A percentile compares a stretch with the other conserved stretches of the same genome.
phyloP scores from a whole-genome alignment of 768 basidiomycete species.

The Lentinula aciculospora region DNA sequence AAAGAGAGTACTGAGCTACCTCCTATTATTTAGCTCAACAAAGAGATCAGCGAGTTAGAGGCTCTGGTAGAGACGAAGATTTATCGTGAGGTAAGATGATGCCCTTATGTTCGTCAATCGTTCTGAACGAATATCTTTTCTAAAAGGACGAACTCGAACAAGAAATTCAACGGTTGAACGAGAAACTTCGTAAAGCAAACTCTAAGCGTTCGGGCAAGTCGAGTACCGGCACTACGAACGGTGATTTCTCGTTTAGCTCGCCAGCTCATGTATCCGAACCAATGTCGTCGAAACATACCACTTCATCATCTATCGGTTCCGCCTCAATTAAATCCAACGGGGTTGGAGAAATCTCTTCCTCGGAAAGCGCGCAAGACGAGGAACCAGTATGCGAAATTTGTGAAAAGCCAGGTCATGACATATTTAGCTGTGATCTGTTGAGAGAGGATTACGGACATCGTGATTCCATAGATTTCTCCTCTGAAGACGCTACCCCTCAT shows the following conservation, averaged over 20 bases:
- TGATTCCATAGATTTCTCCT: conserved; percentile 1
- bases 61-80: conserved; percentile 95
- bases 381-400: conserved; percentile 78
- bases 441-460: conserved; percentile 38
- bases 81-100: conserved; percentile 64
- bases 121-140: conserved; percentile 5
- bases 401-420: conserved; percentile 79
- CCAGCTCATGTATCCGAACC: background rate
- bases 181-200: conserved; percentile 53
- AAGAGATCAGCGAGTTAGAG: conserved; percentile 91
- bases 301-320: conserved; percentile 16
- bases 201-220: conserved; percentile 54
- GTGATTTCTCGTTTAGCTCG: conserved; percentile 6
- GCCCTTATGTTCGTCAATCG: background rate
- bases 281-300: conserved; percentile 11
- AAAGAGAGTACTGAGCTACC: background rate
- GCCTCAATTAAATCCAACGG: conserved; percentile 5
- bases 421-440: conserved; percentile 77
- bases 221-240: conserved; percentile 9
- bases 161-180: conserved; percentile 72
- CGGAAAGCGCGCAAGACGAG: conserved; percentile 13
- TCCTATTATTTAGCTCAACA: conserved; percentile 58
- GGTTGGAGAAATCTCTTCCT: conserved; percentile 16
- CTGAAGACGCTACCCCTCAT: background rate
- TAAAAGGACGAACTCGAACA: conserved; percentile 79